Conservation (phyloP, 352 stramenopile species). For the Phytophthora citrophthora region DNA sequence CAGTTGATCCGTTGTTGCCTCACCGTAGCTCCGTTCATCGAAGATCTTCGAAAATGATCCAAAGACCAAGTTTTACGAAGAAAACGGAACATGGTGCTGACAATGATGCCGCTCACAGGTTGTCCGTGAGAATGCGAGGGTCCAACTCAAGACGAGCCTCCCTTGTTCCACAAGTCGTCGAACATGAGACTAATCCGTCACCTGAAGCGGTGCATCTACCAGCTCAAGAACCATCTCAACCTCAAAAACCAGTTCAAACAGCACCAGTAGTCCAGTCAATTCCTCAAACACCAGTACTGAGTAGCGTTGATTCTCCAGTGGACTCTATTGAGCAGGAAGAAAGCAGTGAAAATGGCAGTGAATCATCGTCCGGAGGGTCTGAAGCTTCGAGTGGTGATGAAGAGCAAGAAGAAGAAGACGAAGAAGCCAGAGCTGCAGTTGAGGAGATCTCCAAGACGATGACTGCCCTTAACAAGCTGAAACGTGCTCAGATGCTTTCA, state of each 20-base stretch:
- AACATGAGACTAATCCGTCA: neutral
- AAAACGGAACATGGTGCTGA: conserved; percentile 4
- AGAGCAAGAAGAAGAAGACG: conserved; percentile 24
- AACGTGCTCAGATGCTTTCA: conserved; percentile 63
- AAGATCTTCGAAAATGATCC: conserved; percentile 19
- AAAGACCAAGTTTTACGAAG: conserved; percentile 23
- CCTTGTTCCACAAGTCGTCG: neutral
- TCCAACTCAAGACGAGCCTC: conserved; percentile 16
- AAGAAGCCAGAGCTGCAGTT: conserved; percentile 22
- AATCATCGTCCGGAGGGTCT: conserved; percentile 13
- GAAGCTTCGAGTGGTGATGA: conserved; percentile 15
- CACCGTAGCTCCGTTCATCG: conserved; percentile 15
- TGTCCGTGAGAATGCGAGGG: conserved; percentile 15
- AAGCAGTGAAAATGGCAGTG: conserved; percentile 17
- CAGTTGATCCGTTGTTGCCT: conserved; percentile 17
- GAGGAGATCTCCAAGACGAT: conserved; percentile 62
- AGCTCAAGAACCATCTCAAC: neutral
- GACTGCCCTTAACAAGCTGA: conserved; percentile 71
- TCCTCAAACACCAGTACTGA: neutral
- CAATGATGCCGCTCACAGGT: conserved; percentile 1
- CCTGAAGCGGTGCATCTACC: neutral
- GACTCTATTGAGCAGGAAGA: conserved; percentile 2
- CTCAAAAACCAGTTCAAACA: neutral
- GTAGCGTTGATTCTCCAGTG: neutral
- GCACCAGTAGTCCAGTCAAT: neutral